Evolutionary conservation across 306 rosid genomes (phyloP).

Genomic region (Castanospermum australe): DNA sequence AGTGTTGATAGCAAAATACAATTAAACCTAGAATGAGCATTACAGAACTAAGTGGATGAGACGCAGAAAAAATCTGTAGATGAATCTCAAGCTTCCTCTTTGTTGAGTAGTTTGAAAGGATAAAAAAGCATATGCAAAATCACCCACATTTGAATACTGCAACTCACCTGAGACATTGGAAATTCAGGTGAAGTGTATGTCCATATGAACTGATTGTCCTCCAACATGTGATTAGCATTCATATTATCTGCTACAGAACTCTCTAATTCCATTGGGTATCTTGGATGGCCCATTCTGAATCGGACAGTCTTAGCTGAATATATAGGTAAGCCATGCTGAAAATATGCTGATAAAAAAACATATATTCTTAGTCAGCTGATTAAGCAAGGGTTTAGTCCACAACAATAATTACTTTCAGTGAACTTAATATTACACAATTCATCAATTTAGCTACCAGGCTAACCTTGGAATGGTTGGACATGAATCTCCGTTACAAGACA

Average conservation of each 20-base stretch:
- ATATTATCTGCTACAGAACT: background rate
- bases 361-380: conserved; percentile 18
- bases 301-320: conserved; percentile 65
- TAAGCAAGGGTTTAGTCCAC: conserved; percentile 16
- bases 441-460: conserved; percentile 1
- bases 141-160: background rate
- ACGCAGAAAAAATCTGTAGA: background rate
- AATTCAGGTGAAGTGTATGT: conserved; percentile 66
- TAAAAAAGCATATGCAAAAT: conserved; percentile 2
- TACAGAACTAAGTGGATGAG: background rate
- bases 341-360: conserved; percentile 53
- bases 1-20: background rate
- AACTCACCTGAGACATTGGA: conserved; percentile 65
- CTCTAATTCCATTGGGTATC: background rate
- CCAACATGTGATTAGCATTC: background rate
- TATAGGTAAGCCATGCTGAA: conserved; percentile 55
- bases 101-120: background rate
- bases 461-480: conserved; percentile 68
- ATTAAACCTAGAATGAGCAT: background rate
- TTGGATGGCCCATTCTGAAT: conserved; percentile 52
- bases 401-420: background rate
- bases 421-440: conserved; percentile 7
- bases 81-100: background rate
- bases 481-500: conserved; percentile 63
- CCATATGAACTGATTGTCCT: conserved; percentile 39